Conservation (phyloP, 1,284 basidiomycete genomes). For the Cutaneotrichosporon sp. region DNA sequence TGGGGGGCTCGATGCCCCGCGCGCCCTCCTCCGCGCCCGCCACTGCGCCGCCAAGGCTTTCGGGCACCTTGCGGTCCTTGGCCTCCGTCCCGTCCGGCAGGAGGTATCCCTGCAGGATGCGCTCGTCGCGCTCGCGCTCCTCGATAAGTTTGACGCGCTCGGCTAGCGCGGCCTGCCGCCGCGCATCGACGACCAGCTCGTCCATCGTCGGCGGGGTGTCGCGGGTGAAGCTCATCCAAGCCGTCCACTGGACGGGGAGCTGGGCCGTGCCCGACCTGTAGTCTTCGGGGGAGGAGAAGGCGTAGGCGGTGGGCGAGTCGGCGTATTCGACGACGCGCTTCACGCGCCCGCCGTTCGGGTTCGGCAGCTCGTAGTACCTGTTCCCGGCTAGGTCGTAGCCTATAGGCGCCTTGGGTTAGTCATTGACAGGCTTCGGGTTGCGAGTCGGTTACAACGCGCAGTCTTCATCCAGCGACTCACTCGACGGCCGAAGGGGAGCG, state of each 20-base stretch:
- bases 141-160: conserved; percentile 35
- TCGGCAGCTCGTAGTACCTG: conserved; percentile 30
- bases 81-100: conserved; percentile 23
- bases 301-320: conserved; percentile 16
- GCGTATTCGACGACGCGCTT: conserved; percentile 33
- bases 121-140: conserved; percentile 34
- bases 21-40: no score
- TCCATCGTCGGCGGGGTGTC: conserved; percentile 27
- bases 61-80: background rate
- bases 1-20: no score
- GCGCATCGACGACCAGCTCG: conserved; percentile 33
- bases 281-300: conserved; percentile 8
- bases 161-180: conserved; percentile 23
- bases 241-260: conserved; percentile 38
- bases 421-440: no score
- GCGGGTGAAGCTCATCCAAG: conserved; percentile 38
- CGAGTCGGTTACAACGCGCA: no score
- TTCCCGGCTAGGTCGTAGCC: conserved; percentile 28
- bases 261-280: conserved; percentile 29
- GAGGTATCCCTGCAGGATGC: conserved; percentile 44
- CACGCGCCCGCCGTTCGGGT: conserved; percentile 23
- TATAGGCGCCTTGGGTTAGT: conserved; percentile 10
- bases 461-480: no score
- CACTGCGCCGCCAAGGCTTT: background rate
- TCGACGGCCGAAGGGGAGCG: background rate